A percentile compares a stretch with the other conserved stretches of the same genome.
These are phyloP conservation scores for Brasenia schreberi DNA, from an alignment of 164 flowering plant genomes.

Conservation along the genomic window DNA sequence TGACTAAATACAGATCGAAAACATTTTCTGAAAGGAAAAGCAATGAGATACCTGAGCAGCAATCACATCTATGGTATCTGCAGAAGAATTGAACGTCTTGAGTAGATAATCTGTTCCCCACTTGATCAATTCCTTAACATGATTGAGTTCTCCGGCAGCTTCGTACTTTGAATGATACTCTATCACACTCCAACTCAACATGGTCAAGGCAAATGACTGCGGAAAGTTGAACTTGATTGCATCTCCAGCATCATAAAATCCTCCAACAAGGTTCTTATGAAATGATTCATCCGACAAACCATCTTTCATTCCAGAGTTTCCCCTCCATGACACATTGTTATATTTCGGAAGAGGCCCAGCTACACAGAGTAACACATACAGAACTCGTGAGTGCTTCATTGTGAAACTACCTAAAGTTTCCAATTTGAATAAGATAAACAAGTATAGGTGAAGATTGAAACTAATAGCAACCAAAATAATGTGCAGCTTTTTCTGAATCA, in stretches of 20 bases:
- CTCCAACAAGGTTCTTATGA: constrained; percentile 66
- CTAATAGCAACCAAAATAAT: background rate
- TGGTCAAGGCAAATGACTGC: constrained; percentile 73
- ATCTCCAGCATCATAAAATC: constrained; percentile 94
- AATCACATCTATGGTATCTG: constrained; percentile 48
- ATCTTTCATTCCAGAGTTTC: constrained; percentile 63
- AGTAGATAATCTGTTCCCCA: constrained; percentile 94
- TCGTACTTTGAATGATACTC: constrained; percentile 88
- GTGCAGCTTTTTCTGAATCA: background rate
- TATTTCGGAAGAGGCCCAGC: constrained; percentile 87
- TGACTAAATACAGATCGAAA: too few species aligned
- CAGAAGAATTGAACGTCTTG: constrained; percentile 76
- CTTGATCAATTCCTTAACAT: constrained; percentile 75
- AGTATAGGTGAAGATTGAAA: background rate
- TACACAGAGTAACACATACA: constrained; percentile 13
- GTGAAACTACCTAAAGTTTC: background rate
- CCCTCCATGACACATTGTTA: constrained; percentile 83
- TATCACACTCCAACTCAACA: constrained; percentile 93
- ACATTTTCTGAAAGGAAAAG: too few species aligned
- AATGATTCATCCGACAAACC: constrained; percentile 35
- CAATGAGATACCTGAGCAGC: constrained; percentile 45
- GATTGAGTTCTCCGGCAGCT: constrained; percentile 80
- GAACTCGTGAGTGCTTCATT: background rate
- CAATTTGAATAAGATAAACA: background rate
- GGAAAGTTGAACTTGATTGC: constrained; percentile 93